Conservation (phyloP, 2,329 filamentous ascomycete genomes). For the Alternaria sp. region DNA sequence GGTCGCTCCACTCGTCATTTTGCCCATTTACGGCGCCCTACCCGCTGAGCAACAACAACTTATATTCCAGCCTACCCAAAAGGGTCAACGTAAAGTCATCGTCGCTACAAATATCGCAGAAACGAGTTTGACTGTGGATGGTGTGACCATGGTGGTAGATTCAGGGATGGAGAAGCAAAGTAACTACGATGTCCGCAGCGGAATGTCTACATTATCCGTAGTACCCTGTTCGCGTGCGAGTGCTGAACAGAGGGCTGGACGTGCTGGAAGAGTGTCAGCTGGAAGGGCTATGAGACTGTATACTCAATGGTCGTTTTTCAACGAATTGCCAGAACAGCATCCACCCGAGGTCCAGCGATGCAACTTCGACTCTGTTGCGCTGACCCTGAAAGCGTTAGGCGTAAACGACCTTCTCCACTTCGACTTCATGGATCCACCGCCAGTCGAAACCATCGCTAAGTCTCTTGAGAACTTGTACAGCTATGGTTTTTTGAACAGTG, state of each 20-base stretch:
- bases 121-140: constrained; percentile 93
- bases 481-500: constrained; percentile 85
- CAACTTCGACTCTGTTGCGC: constrained; percentile 82
- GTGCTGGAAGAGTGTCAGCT: constrained; percentile 88
- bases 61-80: constrained; percentile 88
- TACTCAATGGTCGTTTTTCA: constrained; percentile 92
- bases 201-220: neutral
- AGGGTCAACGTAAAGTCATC: constrained; percentile 84
- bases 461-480: constrained; percentile 92
- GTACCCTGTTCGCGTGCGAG: constrained; percentile 76
- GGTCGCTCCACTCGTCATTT: constrained; percentile 85
- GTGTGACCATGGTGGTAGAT: constrained; percentile 95
- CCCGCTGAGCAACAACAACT: constrained; percentile 89
- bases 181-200: neutral
- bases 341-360: constrained; percentile 93
- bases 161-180: constrained; percentile 90
- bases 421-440: constrained; percentile 94
- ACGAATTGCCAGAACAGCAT: constrained; percentile 82
- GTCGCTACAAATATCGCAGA: constrained; percentile 97
- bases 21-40: constrained; percentile 92
- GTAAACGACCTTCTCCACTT: constrained; percentile 94
- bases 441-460: constrained; percentile 86
- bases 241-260: constrained; percentile 90
- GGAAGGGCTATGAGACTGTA: constrained; percentile 95
- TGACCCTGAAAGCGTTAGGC: constrained; percentile 86